Percentiles rank a stretch among this genome's conserved stretches.
phyloP scores from a whole-genome alignment of 352 stramenopile species.

The Stephanocyclus meneghinianus region DNA sequence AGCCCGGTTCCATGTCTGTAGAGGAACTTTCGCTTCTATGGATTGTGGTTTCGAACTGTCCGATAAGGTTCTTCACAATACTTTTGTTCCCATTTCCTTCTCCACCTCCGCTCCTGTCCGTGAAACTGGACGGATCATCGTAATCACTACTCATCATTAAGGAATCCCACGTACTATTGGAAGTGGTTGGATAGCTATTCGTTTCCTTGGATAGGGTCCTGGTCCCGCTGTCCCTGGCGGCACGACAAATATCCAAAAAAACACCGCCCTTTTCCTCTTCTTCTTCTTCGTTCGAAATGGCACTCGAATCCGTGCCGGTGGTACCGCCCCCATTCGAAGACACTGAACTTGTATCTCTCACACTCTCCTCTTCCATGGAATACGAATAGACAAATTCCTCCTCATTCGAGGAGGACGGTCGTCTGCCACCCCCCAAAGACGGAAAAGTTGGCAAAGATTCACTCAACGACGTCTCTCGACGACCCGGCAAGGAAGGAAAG shows the following conservation, averaged over 20 bases:
- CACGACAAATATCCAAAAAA: background rate
- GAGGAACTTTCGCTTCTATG: background rate
- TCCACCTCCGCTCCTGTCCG: background rate
- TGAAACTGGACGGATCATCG: background rate
- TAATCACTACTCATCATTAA: background rate
- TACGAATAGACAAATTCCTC: background rate
- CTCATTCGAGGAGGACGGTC: too few relatives aligned
- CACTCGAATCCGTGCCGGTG: background rate
- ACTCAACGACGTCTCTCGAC: background rate
- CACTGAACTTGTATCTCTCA: background rate
- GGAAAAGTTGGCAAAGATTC: background rate
- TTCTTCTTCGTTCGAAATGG: background rate
- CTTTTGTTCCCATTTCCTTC: background rate
- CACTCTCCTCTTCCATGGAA: background rate
- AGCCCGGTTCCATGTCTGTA: background rate
- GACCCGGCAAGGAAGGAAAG: constrained; percentile 8
- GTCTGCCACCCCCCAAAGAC: background rate
- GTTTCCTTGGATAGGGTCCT: background rate
- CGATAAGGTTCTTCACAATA: constrained; percentile 19
- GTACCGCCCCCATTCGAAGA: background rate
- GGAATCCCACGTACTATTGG: constrained; percentile 5
- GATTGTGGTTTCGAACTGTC: constrained; percentile 11
- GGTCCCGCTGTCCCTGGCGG: background rate
- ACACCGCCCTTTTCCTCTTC: background rate
- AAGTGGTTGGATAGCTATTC: too few relatives aligned